phyloP scores from a whole-genome alignment of 768 basidiomycete genomes.

The Leccinum longicurvipes region DNA sequence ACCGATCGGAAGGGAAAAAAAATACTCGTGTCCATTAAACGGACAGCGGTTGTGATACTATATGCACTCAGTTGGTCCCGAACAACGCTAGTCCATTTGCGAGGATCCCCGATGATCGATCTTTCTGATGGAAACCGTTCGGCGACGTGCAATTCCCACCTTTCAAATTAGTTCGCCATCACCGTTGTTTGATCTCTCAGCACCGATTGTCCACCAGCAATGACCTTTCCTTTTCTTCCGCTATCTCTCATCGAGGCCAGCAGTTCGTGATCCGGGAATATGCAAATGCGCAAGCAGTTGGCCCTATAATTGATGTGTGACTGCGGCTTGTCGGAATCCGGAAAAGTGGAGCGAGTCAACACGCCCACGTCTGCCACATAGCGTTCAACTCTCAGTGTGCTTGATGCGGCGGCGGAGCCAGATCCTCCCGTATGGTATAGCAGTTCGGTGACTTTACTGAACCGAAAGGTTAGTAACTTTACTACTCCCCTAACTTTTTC shows the following conservation, averaged over 20 bases:
- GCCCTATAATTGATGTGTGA: background rate
- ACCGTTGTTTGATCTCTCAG: constrained; percentile 10
- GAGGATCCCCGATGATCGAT: constrained; percentile 22
- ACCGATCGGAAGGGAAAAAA: constrained; percentile 6
- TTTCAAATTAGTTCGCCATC: constrained; percentile 8
- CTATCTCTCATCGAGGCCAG: constrained; percentile 3
- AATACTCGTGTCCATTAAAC: background rate
- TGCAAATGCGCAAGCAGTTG: background rate
- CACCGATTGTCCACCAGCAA: background rate
- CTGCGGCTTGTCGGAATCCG: background rate
- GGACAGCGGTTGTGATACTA: background rate
- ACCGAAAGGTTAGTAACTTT: background rate
- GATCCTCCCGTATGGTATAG: background rate
- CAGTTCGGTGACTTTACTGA: background rate
- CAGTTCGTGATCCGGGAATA: background rate
- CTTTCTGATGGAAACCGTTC: constrained; percentile 31
- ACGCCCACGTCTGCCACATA: background rate
- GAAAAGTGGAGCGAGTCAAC: background rate
- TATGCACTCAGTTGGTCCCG: constrained; percentile 4
- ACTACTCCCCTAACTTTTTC: constrained; percentile 4
- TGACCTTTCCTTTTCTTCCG: background rate
- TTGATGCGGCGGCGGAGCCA: background rate
- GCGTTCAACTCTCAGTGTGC: background rate
- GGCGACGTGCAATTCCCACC: constrained; percentile 1
- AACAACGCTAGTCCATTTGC: constrained; percentile 18